A percentile compares a stretch with the other conserved stretches of the same genome.
Conservation (phyloP, 495 filamentous ascomycete species). For the Penicillium arizonense region DNA sequence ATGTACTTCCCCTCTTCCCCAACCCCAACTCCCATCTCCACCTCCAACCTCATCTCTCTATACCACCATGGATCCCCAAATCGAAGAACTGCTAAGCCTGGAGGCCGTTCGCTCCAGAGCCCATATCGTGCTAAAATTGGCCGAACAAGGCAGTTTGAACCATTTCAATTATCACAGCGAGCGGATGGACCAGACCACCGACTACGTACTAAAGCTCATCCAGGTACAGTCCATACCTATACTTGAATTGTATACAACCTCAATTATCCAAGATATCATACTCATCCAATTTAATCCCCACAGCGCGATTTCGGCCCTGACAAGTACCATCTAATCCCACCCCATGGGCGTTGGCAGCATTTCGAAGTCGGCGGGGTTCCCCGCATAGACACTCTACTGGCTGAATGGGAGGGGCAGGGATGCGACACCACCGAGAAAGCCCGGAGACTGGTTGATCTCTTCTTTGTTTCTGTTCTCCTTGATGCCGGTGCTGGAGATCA, state of each 20-base stretch:
- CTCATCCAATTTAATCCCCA: background rate
- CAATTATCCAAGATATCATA: background rate
- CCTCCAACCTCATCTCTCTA: background rate
- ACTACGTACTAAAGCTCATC: slow-evolving; percentile 35
- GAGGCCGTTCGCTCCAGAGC: slow-evolving; percentile 37
- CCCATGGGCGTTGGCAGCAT: slow-evolving; percentile 87
- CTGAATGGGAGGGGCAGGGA: slow-evolving; percentile 56
- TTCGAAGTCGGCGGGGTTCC: slow-evolving; percentile 81
- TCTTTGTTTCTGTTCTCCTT: slow-evolving; percentile 85
- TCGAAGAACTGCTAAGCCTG: slow-evolving; percentile 34
- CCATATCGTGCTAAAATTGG: slow-evolving; percentile 28
- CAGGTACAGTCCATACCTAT: slow-evolving; percentile 14
- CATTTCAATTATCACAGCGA: slow-evolving; percentile 35
- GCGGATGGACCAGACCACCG: slow-evolving; percentile 25
- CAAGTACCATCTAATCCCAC: slow-evolving; percentile 53
- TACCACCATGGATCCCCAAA: slow-evolving; percentile 10
- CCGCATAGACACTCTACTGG: slow-evolving; percentile 69
- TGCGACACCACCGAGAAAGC: slow-evolving; percentile 71
- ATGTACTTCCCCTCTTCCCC: background rate
- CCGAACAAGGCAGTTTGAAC: slow-evolving; percentile 28
- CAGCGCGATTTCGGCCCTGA: slow-evolving; percentile 57
- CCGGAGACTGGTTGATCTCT: slow-evolving; percentile 77
- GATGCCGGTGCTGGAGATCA: slow-evolving; percentile 81
- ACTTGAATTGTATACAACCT: background rate
- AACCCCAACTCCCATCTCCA: background rate